These are phyloP conservation scores for Rosellinia necatrix DNA, from an alignment of 2,329 filamentous ascomycete species.

Conservation along the genomic window DNA sequence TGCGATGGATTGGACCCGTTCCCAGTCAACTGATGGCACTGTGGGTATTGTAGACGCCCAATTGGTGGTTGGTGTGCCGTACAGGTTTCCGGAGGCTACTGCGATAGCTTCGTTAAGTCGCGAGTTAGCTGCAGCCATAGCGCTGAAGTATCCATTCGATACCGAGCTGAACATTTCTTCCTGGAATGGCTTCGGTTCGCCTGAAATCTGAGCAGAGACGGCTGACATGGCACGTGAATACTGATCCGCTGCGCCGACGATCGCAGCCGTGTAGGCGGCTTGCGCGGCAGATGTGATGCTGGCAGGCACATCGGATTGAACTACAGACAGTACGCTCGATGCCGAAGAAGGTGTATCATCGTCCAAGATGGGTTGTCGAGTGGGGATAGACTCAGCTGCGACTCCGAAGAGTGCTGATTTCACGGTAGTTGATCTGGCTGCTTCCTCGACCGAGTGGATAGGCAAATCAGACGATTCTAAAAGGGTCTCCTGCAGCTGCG, in stretches of 20 bases:
- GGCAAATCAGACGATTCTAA: conserved; percentile 37
- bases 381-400: conserved; percentile 55
- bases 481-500: conserved; percentile 44
- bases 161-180: conserved; percentile 72
- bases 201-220: conserved; percentile 69
- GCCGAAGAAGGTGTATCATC: conserved; percentile 49
- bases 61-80: conserved; percentile 53
- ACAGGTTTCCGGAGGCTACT: conserved; percentile 55
- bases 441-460: conserved; percentile 30
- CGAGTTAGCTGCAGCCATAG: conserved; percentile 64
- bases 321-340: conserved; percentile 42
- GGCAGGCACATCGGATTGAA: conserved; percentile 43
- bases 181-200: conserved; percentile 70
- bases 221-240: conserved; percentile 71
- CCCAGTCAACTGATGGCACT: conserved; percentile 52
- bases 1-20: conserved; percentile 65
- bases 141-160: conserved; percentile 69
- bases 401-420: conserved; percentile 57
- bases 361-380: conserved; percentile 54
- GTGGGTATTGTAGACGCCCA: conserved; percentile 42
- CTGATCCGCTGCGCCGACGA: conserved; percentile 68
- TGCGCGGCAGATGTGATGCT: conserved; percentile 52
- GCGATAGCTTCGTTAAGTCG: conserved; percentile 60
- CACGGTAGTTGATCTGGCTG: conserved; percentile 37
- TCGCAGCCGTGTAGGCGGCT: conserved; percentile 66